Base-by-base conservation (phyloP, 345 rosid genomes). In the Pistacia integerrima region DNA sequence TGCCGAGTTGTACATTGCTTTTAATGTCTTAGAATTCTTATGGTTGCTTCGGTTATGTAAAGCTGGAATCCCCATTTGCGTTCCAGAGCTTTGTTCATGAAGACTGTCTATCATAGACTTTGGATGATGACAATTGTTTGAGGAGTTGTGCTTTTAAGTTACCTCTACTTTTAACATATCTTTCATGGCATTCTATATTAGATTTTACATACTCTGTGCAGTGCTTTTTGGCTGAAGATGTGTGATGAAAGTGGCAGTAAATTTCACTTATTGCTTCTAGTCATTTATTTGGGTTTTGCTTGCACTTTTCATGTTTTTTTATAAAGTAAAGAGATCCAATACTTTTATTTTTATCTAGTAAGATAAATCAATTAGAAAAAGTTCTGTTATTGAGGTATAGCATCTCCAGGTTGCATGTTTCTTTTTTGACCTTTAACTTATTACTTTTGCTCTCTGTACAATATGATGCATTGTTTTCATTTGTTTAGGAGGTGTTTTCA, bases 401-500 rank as follows among this genome's bases (percentile, higher is more conserved):
- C 48, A 17, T 41, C 41, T 12, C 18, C 64, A 28, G 11, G 17
- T 41, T 79, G 58, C 44, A 18, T 69, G 52, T 67, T 63, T 46
- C 28, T 61, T 17, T 14, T 20, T 46, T 3, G 38, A 51, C 25
- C 17, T 44, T 59, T 22, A 58, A 11, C 57, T 59, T 44, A 12
- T 61, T n/a, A 44, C 70, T 3, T 61, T 48, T 65, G 44, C 22
- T 14, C 61, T 66, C 55, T 48, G 70, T 54, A 30, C 36, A 38
- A 52, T 49, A 54, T 74, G 61, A 58, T 70, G 66, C 58, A 17
- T 78, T 74, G 44, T 73, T 77, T 79, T 58, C 65, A 68, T 64
- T 74, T 76, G 54, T 74, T 33, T 83, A 96, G 98, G 98, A 49
- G 99, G 99, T 25, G 98, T 97, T 69, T 97, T 97, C 92, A 97